A percentile compares a stretch with the other conserved stretches of the same genome.
Evolutionary conservation across 176 grass and related monocot species (phyloP).

Genomic region (Cenchrus americanus): DNA sequence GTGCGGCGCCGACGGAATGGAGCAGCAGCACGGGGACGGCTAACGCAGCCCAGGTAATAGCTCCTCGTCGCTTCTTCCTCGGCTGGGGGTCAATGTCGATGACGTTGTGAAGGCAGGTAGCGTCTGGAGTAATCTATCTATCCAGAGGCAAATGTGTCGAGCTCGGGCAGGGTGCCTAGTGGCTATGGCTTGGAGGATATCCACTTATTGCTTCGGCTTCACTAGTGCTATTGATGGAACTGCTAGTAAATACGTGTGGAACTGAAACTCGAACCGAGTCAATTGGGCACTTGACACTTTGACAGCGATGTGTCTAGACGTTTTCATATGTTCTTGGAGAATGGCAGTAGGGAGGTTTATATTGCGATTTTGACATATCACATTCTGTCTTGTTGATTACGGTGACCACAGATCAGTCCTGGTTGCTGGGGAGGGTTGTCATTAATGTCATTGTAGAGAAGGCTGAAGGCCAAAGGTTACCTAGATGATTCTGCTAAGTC

Average conservation of each 20-base stretch:
- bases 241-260: constrained; percentile 18
- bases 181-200: constrained; percentile 11
- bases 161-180: background rate
- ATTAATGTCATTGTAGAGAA: background rate
- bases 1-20: constrained; percentile 39
- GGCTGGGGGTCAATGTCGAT: background rate
- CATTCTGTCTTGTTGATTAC: background rate
- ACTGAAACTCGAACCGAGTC: background rate
- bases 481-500: background rate
- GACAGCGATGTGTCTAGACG: background rate
- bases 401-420: background rate
- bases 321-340: background rate
- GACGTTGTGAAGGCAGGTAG: background rate
- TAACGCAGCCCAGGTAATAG: constrained; percentile 41
- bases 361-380: background rate
- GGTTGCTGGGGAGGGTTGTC: background rate
- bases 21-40: constrained; percentile 36
- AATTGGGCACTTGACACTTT: constrained; percentile 10
- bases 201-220: background rate
- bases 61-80: constrained; percentile 9
- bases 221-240: constrained; percentile 12
- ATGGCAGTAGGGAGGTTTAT: background rate
- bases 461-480: too few species aligned
- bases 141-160: background rate
- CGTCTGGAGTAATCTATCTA: background rate